A percentile compares a stretch with the other conserved stretches of the same genome.
These are phyloP conservation scores for Tricladium varicosporioides DNA, from an alignment of 2,329 filamentous ascomycete genomes.

Conservation along the genomic window DNA sequence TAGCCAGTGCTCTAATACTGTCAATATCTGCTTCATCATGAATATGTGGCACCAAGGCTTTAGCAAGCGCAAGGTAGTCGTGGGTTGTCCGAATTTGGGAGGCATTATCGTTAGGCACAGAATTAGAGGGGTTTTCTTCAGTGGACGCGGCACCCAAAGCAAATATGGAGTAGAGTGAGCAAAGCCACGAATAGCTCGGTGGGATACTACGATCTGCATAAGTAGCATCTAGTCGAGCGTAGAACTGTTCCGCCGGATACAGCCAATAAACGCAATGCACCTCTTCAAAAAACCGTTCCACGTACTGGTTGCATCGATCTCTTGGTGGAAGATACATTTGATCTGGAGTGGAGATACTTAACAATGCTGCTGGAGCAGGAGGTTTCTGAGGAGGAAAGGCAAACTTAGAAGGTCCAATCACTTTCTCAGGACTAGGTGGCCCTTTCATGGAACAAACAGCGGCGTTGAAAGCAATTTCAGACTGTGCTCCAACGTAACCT, in stretches of 20 bases:
- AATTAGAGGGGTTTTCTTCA: neutral
- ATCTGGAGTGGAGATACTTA: conserved; percentile 6
- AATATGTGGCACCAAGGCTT: conserved; percentile 16
- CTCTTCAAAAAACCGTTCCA: conserved; percentile 20
- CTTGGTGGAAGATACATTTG: conserved; percentile 19
- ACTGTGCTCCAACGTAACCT: conserved; percentile 23
- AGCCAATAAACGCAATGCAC: conserved; percentile 24
- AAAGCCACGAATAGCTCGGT: conserved; percentile 20
- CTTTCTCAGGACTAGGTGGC: conserved; percentile 17
- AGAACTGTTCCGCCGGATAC: conserved; percentile 20
- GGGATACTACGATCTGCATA: conserved; percentile 12
- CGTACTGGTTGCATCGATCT: conserved; percentile 19
- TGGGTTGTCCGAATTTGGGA: conserved; percentile 7
- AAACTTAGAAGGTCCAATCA: conserved; percentile 19
- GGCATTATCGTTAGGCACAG: conserved; percentile 1
- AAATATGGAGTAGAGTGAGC: conserved; percentile 21
- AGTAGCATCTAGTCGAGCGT: conserved; percentile 18
- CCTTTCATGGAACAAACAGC: conserved; percentile 23
- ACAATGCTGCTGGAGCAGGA: neutral
- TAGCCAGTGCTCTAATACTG: conserved; percentile 20
- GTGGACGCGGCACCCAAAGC: conserved; percentile 17
- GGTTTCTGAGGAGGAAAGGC: conserved; percentile 19
- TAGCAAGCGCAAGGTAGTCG: conserved; percentile 20
- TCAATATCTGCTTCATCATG: conserved; percentile 24
- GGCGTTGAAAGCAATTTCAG: conserved; percentile 24